Evolutionary conservation across 2,329 filamentous ascomycete genomes (phyloP).

Genomic region (Sporothrix inflata): DNA sequence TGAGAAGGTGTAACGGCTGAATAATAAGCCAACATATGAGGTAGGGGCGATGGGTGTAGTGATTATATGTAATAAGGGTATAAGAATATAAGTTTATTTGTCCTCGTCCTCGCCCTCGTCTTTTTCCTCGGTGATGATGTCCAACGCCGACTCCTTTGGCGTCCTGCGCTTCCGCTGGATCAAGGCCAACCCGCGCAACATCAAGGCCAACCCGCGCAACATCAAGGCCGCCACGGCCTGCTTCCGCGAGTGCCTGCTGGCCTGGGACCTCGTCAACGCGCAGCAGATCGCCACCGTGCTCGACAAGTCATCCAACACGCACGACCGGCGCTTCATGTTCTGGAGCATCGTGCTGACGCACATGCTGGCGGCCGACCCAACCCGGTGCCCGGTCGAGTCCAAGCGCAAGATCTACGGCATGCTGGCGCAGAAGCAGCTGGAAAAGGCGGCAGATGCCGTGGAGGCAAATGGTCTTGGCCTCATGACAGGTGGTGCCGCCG

Average conservation of each 20-base stretch:
- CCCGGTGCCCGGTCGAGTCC: conserved; percentile 49
- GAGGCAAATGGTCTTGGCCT: conserved; percentile 39
- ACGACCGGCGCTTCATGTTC: conserved; percentile 55
- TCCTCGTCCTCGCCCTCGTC: no score
- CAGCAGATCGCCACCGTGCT: conserved; percentile 62
- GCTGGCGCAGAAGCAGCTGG: conserved; percentile 56
- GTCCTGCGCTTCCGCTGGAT: conserved; percentile 54
- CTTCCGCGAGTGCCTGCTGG: conserved; percentile 56
- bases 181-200: conserved; percentile 57
- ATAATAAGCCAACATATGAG: no score
- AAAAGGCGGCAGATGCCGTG: conserved; percentile 51
- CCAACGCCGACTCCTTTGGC: conserved; percentile 53
- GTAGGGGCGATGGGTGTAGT: no score
- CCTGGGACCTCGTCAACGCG: conserved; percentile 60
- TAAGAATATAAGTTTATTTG: no score
- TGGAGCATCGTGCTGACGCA: conserved; percentile 60
- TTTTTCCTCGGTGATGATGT: no score
- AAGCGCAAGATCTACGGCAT: conserved; percentile 57
- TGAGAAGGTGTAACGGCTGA: no score
- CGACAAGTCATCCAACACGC: conserved; percentile 53
- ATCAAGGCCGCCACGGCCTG: conserved; percentile 46
- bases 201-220: conserved; percentile 57
- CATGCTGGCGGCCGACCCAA: conserved; percentile 54
- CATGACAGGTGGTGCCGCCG: no score
- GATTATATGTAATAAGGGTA: no score